A percentile compares a stretch with the other conserved stretches of the same genome.
These are phyloP conservation scores for Neofusicoccum umdonicola DNA, from an alignment of 2,329 filamentous ascomycete genomes.

Conservation along the genomic window DNA sequence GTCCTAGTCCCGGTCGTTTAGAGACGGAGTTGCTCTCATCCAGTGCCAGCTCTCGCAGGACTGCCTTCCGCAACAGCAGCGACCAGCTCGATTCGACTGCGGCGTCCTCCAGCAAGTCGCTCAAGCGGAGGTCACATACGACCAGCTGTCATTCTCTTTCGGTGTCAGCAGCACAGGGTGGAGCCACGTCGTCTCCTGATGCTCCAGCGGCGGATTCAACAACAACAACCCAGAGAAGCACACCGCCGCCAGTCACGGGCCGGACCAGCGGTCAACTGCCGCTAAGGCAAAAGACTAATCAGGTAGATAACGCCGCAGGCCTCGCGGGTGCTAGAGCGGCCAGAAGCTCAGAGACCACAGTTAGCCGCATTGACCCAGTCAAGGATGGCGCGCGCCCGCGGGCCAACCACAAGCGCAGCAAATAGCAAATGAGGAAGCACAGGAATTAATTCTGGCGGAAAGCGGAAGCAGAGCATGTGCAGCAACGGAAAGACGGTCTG, in stretches of 20 bases:
- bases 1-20: background rate
- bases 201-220: background rate
- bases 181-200: constrained; percentile 13
- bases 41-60: constrained; percentile 11
- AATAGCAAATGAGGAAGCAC: constrained; percentile 8
- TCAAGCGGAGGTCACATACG: background rate
- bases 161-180: constrained; percentile 6
- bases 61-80: constrained; percentile 4
- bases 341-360: constrained; percentile 12
- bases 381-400: constrained; percentile 4
- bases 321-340: background rate
- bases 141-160: background rate
- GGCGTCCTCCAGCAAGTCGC: background rate
- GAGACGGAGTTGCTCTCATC: constrained; percentile 13
- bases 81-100: constrained; percentile 1
- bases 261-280: constrained; percentile 15
- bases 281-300: constrained; percentile 11
- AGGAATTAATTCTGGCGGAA: background rate
- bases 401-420: background rate
- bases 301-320: constrained; percentile 5
- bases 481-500: background rate
- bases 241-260: constrained; percentile 11
- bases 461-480: constrained; percentile 5
- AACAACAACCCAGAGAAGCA: background rate
- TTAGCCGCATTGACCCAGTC: constrained; percentile 7